Evolutionary conservation across 2,329 filamentous ascomycete genomes (phyloP).

Genomic region (Nigrograna mackinnonii): DNA sequence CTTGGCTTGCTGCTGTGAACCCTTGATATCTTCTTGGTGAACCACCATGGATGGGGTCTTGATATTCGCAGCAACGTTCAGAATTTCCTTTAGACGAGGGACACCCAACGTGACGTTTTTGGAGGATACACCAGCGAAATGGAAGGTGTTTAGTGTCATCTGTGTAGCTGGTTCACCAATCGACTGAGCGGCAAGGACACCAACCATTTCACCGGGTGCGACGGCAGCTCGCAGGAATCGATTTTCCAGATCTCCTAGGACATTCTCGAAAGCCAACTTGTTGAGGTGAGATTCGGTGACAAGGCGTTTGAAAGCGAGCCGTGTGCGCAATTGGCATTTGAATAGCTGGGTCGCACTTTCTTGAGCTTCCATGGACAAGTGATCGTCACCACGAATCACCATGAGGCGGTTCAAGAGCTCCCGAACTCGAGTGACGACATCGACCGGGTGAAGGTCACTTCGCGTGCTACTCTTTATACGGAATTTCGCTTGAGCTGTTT

Average conservation of each 20-base stretch:
- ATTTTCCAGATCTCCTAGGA: slow-evolving; percentile 87
- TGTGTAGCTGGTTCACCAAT: slow-evolving; percentile 98
- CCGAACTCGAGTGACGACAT: slow-evolving; percentile 81
- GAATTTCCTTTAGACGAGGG: slow-evolving; percentile 97
- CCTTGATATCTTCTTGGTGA: slow-evolving; percentile 67
- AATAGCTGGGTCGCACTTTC: slow-evolving; percentile 86
- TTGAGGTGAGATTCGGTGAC: slow-evolving; percentile 84
- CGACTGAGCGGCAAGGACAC: slow-evolving; percentile 94
- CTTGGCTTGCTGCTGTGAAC: slow-evolving; percentile 78
- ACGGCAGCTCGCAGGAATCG: slow-evolving; percentile 86
- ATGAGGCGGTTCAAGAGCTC: slow-evolving; percentile 76
- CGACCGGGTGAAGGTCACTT: slow-evolving; percentile 86
- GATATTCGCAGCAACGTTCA: slow-evolving; percentile 96
- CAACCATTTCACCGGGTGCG: slow-evolving; percentile 97
- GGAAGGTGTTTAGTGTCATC: slow-evolving; percentile 99
- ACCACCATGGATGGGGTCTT: slow-evolving; percentile 98
- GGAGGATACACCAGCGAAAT: slow-evolving; percentile 98
- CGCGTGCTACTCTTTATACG: slow-evolving; percentile 78
- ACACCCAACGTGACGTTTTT: slow-evolving; percentile 99
- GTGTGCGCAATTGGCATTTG: slow-evolving; percentile 88
- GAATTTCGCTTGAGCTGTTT: slow-evolving; percentile 88
- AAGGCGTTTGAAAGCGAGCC: slow-evolving; percentile 89
- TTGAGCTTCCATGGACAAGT: slow-evolving; percentile 84
- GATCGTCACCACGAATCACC: slow-evolving; percentile 83
- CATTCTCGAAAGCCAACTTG: slow-evolving; percentile 89